Percentiles rank a stretch among this genome's conserved stretches.
These are phyloP conservation scores for Starmerella apicola DNA, from an alignment of 805 yeast species.

Conservation along the genomic window DNA sequence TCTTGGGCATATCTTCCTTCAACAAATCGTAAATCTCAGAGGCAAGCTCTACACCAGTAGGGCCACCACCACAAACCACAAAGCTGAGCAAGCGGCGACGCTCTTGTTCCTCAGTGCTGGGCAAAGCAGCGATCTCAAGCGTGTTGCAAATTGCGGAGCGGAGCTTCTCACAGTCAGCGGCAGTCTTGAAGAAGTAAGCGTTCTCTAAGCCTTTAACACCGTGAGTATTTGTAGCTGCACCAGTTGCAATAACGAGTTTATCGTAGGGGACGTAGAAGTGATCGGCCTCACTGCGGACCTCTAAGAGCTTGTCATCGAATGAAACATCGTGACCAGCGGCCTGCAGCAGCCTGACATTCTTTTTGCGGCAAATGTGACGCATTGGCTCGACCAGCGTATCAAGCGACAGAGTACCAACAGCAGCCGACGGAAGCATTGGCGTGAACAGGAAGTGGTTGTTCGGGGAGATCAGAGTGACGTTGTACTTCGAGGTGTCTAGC, in stretches of 20 bases:
- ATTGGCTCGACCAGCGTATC: constrained; percentile 54
- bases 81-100: constrained; percentile 48
- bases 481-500: constrained; percentile 43
- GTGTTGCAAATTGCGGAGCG: constrained; percentile 43
- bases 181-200: constrained; percentile 51
- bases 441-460: constrained; percentile 58
- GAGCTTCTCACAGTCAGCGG: constrained; percentile 48
- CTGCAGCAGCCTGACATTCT: constrained; percentile 50
- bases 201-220: constrained; percentile 58
- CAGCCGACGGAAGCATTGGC: constrained; percentile 57
- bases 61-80: constrained; percentile 66
- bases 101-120: constrained; percentile 51
- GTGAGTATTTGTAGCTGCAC: constrained; percentile 55
- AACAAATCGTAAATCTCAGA: constrained; percentile 57
- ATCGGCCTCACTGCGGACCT: constrained; percentile 37
- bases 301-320: constrained; percentile 43
- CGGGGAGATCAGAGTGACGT: constrained; percentile 56
- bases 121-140: constrained; percentile 51
- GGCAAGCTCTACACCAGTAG: constrained; percentile 64
- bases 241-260: constrained; percentile 55
- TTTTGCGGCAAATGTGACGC: constrained; percentile 40
- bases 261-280: constrained; percentile 59
- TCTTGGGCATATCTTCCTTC: constrained; percentile 48
- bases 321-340: constrained; percentile 50
- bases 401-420: constrained; percentile 57